Evolutionary conservation across 768 basidiomycete species (phyloP).

Genomic region (Tulasnella sp.): DNA sequence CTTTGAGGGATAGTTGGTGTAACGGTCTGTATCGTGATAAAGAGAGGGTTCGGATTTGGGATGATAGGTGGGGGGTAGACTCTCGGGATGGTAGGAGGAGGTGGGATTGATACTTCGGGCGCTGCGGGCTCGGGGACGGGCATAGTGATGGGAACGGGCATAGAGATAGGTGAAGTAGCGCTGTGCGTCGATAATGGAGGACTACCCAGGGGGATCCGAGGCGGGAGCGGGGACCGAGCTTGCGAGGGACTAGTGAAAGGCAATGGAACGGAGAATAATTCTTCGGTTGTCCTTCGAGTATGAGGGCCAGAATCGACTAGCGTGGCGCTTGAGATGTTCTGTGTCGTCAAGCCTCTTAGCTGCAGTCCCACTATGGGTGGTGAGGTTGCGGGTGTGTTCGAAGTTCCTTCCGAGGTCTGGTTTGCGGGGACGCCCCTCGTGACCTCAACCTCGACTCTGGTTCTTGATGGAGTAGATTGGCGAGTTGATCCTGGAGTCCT

Average conservation of each 20-base stretch:
- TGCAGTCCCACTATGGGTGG: not conserved
- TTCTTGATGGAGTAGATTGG: not conserved
- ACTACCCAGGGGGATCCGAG: not conserved
- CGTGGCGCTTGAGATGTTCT: not conserved
- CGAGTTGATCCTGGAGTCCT: not conserved
- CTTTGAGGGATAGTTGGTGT: not conserved
- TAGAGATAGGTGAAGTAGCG: not conserved
- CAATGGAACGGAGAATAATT: not conserved
- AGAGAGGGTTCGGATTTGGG: not conserved
- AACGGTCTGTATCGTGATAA: not conserved
- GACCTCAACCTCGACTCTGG: not conserved
- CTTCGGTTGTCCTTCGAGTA: not conserved
- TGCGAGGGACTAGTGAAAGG: not conserved
- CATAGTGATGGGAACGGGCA: not conserved
- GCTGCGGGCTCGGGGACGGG: not conserved
- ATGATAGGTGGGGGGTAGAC: not conserved
- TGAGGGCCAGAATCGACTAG: not conserved
- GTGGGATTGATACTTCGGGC: not conserved
- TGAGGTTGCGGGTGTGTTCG: not conserved
- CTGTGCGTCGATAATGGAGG: not conserved
- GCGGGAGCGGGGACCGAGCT: not conserved
- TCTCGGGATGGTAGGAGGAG: not conserved
- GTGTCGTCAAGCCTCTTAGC: not conserved
- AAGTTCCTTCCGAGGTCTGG: not conserved
- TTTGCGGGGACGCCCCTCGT: not conserved